Evolutionary conservation across 148 eudicot species (phyloP), one percentile per base, ranked within the genome.

Genomic region (Amaranthus cruentus): DNA sequence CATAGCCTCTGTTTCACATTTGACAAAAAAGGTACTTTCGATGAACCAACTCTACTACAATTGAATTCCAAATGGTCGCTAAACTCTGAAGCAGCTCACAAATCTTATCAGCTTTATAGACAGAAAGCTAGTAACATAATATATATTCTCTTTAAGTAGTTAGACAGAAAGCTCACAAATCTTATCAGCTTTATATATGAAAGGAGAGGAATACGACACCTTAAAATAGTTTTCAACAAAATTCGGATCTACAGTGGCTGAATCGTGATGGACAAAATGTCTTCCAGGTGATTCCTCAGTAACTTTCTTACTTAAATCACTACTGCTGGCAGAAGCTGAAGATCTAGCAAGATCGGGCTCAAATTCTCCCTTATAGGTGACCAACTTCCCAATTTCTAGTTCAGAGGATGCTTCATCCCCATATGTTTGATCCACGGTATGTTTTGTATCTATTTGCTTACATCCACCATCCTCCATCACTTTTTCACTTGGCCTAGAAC

Each of bases 201-300:
- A 72, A n/a, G 8, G 43, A 57, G 4, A 57, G 14, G 47, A 6
- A 57, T 9, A n/a, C 68, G 55, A 49, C 72, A 94, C 98, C 97
- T 89, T 94, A 63, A 94, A 94, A 85, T 94, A 94, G 82, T 91
- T 94, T 78, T 94, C 97, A 73, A 94, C 93, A 82, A 94, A 94
- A 86, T 87, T 87, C 21, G 96, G 96, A 78, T 94, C 97, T 48
- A 64, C 79, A 56, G 76, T 84, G 63, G 97, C 88, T 79, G 98
- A 94, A 81, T 86, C 96, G 46, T 69, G 82, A 74, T 68, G 81
- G 63, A 76, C 66, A 56, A 85, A 73, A 66, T 84, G 79, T 56
- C 80, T 80, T 74, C 65, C 82, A 51, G 86, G 79, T 66, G 89
- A 84, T 70, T 73, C 85, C 66, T 75, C 79, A 55, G 7, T 14